Percentiles rank a stretch among this genome's conserved stretches.
phyloP scores from a whole-genome alignment of 768 basidiomycete species.

The Cubamyces sp. region DNA sequence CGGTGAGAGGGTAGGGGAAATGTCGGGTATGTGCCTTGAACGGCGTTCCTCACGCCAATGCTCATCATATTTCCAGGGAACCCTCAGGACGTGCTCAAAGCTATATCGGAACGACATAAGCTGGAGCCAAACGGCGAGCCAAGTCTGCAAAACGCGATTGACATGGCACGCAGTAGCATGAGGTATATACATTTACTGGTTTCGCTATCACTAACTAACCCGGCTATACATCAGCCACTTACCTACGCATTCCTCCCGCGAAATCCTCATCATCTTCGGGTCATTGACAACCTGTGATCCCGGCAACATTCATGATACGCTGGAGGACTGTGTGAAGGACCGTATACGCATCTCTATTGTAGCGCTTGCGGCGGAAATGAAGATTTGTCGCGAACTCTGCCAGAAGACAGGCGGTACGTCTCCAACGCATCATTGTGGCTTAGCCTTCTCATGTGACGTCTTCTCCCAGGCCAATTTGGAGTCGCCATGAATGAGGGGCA shows the following conservation, averaged over 20 bases:
- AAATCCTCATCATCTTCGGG: conserved; percentile 92
- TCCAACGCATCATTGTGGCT: background rate
- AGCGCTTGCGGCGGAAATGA: conserved; percentile 96
- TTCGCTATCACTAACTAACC: background rate
- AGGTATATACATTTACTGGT: conserved; percentile 50
- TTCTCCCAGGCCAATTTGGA: conserved; percentile 73
- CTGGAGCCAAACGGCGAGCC: conserved; percentile 92
- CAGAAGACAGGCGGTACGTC: conserved; percentile 87
- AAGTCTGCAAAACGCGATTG: conserved; percentile 95
- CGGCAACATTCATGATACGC: conserved; percentile 92
- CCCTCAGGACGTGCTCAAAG: conserved; percentile 92
- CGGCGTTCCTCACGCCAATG: background rate
- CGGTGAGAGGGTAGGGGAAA: conserved; percentile 87
- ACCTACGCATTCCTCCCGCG: conserved; percentile 96
- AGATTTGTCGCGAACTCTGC: conserved; percentile 90
- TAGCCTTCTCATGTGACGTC: background rate
- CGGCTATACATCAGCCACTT: conserved; percentile 68
- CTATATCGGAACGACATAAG: conserved; percentile 83
- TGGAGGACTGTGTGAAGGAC: conserved; percentile 81
- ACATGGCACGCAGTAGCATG: conserved; percentile 95
- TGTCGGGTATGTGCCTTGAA: conserved; percentile 75
- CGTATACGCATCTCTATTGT: conserved; percentile 93
- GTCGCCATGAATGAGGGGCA: conserved; percentile 99
- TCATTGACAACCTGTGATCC: conserved; percentile 97
- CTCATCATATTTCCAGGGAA: conserved; percentile 60